phyloP scores from a whole-genome alignment of 2,329 filamentous ascomycete genomes.

The Sporothrix humicola region DNA sequence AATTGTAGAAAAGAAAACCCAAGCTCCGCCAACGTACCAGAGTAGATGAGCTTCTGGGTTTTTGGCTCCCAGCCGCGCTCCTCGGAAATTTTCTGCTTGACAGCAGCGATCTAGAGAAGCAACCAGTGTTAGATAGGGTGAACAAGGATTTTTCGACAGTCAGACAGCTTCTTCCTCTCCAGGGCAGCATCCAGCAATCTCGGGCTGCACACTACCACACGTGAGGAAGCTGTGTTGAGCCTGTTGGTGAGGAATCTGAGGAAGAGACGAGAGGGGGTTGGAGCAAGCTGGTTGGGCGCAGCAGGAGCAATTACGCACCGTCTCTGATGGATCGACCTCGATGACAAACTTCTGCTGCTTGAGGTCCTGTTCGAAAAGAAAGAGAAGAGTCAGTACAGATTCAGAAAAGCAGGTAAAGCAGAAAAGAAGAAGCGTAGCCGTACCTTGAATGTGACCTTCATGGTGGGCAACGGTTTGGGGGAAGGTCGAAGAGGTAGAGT shows the following conservation, averaged over 20 bases:
- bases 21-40: slow-evolving; percentile 64
- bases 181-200: not conserved
- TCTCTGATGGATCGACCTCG: slow-evolving; percentile 90
- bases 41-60: slow-evolving; percentile 96
- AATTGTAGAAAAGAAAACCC: not conserved
- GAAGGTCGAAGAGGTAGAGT: not conserved
- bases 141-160: no score
- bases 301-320: slow-evolving; percentile 62
- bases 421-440: slow-evolving; percentile 39
- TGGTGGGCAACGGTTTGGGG: slow-evolving; percentile 51
- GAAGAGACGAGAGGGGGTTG: slow-evolving; percentile 37
- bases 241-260: slow-evolving; percentile 27
- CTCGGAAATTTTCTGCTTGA: slow-evolving; percentile 89
- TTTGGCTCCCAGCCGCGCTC: slow-evolving; percentile 95
- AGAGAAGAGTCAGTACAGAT: slow-evolving; percentile 34
- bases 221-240: not conserved
- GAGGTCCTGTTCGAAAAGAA: slow-evolving; percentile 72
- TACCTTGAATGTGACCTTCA: slow-evolving; percentile 74
- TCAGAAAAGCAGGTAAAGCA: not conserved
- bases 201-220: not conserved
- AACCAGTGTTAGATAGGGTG: not conserved
- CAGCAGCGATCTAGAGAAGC: slow-evolving; percentile 74
- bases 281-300: slow-evolving; percentile 4
- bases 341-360: slow-evolving; percentile 99
- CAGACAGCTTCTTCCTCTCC: not conserved